Evolutionary conservation across 2,329 filamentous ascomycete genomes (phyloP).

Genomic region (Beauveria bassiana): DNA sequence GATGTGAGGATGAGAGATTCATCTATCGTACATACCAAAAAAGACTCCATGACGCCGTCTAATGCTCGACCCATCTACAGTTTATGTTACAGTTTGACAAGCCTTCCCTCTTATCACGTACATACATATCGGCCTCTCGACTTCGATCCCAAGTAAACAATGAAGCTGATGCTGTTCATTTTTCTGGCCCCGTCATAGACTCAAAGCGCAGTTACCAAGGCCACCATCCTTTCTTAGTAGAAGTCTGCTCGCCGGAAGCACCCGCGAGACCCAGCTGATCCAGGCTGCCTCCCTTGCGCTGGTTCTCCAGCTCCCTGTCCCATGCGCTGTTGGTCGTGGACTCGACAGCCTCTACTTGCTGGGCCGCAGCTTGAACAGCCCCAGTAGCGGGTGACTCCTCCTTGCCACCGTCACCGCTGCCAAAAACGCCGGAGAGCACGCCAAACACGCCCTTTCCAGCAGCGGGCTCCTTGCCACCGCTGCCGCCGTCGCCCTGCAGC

Average conservation of each 20-base stretch:
- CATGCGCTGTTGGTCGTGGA: conserved; percentile 37
- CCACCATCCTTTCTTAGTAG: conserved; percentile 44
- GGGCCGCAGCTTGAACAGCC: conserved; percentile 13
- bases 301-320: conserved; percentile 42
- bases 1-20: conserved; percentile 9
- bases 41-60: conserved; percentile 14
- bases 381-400: neutral
- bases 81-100: conserved; percentile 28
- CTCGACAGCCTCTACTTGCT: conserved; percentile 17
- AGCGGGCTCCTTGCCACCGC: conserved; percentile 14
- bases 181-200: neutral
- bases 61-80: conserved; percentile 27
- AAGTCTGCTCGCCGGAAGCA: conserved; percentile 17
- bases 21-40: conserved; percentile 9
- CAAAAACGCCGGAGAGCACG: conserved; percentile 24
- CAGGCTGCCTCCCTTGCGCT: conserved; percentile 41
- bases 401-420: conserved; percentile 16
- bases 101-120: conserved; percentile 6
- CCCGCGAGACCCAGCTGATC: conserved; percentile 40
- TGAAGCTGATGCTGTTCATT: conserved; percentile 10
- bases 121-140: neutral
- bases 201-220: conserved; percentile 22
- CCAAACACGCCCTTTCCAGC: conserved; percentile 30
- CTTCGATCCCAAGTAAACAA: neutral
- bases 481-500: conserved; percentile 19